A percentile compares a stretch with the other conserved stretches of the same genome.
Conservation (phyloP, 2,329 filamentous ascomycete species). For the Penicillium sclerotiorum region DNA sequence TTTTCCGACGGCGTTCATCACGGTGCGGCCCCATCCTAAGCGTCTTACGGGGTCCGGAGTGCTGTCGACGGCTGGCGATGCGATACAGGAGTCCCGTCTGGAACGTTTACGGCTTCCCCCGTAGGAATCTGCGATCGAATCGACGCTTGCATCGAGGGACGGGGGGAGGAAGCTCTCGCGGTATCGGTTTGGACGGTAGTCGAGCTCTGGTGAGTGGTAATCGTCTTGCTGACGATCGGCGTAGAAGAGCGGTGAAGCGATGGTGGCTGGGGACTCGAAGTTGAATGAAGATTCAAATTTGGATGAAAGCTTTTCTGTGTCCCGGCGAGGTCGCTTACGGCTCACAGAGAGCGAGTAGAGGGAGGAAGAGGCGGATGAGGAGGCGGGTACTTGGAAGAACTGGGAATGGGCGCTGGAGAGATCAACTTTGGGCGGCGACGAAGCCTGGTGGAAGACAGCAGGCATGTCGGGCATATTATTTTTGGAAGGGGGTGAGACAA, state of each 20-base stretch:
- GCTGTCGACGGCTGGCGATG: constrained; percentile 24
- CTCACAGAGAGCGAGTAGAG: constrained; percentile 39
- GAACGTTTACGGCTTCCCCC: constrained; percentile 36
- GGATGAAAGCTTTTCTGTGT: constrained; percentile 26
- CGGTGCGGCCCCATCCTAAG: constrained; percentile 44
- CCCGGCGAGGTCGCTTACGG: constrained; percentile 37
- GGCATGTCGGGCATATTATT: constrained; percentile 32
- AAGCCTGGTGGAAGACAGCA: constrained; percentile 38
- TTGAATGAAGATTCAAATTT: no score
- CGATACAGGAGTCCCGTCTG: constrained; percentile 33
- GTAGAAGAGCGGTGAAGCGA: constrained; percentile 42
- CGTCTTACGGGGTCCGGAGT: constrained; percentile 15
- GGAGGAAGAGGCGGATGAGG: constrained; percentile 41
- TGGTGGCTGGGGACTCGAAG: constrained; percentile 23
- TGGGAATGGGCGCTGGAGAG: constrained; percentile 41
- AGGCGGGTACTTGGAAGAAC: constrained; percentile 39
- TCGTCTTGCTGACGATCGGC: constrained; percentile 32
- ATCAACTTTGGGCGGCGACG: constrained; percentile 42
- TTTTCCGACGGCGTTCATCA: constrained; percentile 58
- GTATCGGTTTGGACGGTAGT: constrained; percentile 49
- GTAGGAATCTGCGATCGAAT: constrained; percentile 24
- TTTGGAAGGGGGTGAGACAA: background rate
- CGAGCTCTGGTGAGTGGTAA: constrained; percentile 35
- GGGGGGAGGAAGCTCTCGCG: constrained; percentile 30
- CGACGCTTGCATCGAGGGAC: constrained; percentile 31